Percentiles rank a stretch among this genome's conserved stretches.
Evolutionary conservation across 75 land plant genomes (phyloP).

Genomic region (Picea glauca): DNA sequence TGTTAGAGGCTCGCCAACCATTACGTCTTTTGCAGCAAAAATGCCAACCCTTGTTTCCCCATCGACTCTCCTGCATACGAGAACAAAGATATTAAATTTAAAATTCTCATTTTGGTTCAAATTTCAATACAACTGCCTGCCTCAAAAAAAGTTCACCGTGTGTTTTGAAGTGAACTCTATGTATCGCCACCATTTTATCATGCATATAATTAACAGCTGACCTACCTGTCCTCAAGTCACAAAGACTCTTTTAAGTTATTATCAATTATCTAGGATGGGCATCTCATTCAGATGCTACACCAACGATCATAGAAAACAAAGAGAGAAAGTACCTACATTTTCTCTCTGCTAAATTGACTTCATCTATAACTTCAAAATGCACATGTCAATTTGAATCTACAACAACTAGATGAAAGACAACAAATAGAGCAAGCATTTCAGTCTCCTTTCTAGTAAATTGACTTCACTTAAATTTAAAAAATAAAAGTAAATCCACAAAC

Average conservation of each 20-base stretch:
- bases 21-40: conserved; percentile 72
- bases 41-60: conserved; percentile 94
- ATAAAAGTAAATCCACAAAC: conserved; percentile 31
- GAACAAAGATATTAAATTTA: neutral
- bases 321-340: neutral
- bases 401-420: neutral
- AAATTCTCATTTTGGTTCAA: neutral
- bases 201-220: neutral
- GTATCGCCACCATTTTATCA: neutral
- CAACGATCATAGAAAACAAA: neutral
- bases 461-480: neutral
- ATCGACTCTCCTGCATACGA: conserved; percentile 74
- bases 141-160: neutral
- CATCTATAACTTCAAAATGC: too few species aligned
- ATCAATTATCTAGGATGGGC: neutral
- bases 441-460: neutral
- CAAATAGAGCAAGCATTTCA: neutral
- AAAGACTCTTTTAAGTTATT: neutral
- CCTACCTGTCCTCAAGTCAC: neutral
- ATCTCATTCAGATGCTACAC: neutral
- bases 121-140: too few species aligned
- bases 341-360: neutral
- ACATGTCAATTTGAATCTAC: neutral
- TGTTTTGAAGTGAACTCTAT: neutral
- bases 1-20: conserved; percentile 81